Conservation (phyloP, 2,329 filamentous ascomycete species). For the Aspergillus candidus region DNA sequence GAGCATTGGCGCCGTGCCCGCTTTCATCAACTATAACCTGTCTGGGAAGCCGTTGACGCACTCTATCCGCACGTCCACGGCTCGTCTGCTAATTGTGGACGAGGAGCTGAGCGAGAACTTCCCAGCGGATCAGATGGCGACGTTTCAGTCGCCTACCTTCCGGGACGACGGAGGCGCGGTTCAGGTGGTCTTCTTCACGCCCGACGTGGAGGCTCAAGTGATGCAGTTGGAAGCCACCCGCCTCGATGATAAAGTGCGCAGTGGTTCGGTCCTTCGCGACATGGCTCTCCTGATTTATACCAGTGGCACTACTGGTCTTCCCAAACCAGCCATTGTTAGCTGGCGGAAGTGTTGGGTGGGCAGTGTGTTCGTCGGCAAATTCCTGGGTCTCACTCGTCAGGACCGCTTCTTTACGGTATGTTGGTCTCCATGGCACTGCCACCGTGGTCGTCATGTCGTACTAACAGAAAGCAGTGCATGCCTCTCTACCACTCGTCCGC, state of each 20-base stretch:
- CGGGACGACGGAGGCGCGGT: slow-evolving; percentile 43
- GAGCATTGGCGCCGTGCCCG: slow-evolving; percentile 75
- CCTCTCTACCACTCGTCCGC: slow-evolving; percentile 84
- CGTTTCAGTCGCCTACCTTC: slow-evolving; percentile 36
- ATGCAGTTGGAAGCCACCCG: slow-evolving; percentile 48
- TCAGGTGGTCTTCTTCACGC: slow-evolving; percentile 57
- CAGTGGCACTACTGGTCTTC: slow-evolving; percentile 76
- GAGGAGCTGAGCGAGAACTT: slow-evolving; percentile 54
- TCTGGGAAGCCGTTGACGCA: slow-evolving; percentile 65
- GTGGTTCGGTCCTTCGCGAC: slow-evolving; percentile 46
- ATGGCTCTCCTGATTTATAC: slow-evolving; percentile 77
- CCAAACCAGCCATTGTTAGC: slow-evolving; percentile 71
- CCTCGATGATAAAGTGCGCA: slow-evolving; percentile 53
- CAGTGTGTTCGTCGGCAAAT: slow-evolving; percentile 48
- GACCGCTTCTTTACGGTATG: slow-evolving; percentile 72
- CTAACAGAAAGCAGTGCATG: slow-evolving; percentile 57
- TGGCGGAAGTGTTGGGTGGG: slow-evolving; percentile 60
- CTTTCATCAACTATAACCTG: slow-evolving; percentile 85
- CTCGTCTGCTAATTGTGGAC: slow-evolving; percentile 65
- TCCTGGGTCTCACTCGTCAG: slow-evolving; percentile 52
- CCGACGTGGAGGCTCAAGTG: slow-evolving; percentile 52
- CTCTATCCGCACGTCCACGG: slow-evolving; percentile 63
- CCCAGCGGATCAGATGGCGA: slow-evolving; percentile 35
- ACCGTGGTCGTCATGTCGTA: not conserved
- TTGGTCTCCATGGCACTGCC: not conserved